These are phyloP conservation scores for Aspergillus sp. DNA, from an alignment of 2,329 filamentous ascomycete genomes.

Conservation along the genomic window DNA sequence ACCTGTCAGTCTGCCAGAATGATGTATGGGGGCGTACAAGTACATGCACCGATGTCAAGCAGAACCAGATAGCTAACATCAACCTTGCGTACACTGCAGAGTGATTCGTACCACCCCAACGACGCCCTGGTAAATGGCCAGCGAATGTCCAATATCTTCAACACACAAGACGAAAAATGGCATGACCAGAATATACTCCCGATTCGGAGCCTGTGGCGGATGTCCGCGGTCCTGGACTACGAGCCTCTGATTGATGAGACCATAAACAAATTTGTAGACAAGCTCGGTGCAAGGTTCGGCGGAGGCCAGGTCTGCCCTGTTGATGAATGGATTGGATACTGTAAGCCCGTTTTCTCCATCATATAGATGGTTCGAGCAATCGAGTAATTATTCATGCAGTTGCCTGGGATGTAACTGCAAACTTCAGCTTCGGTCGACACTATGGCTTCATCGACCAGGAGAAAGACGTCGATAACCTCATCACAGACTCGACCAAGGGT, in stretches of 20 bases:
- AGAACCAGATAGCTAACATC: background rate
- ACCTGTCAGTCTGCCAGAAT: too few relatives aligned
- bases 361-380: background rate
- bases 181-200: slow-evolving; percentile 25
- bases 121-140: slow-evolving; percentile 26
- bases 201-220: slow-evolving; percentile 24
- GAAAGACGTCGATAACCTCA: slow-evolving; percentile 10
- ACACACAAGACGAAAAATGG: slow-evolving; percentile 27
- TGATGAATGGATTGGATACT: slow-evolving; percentile 15
- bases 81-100: slow-evolving; percentile 13
- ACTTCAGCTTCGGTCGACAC: slow-evolving; percentile 18
- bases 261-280: slow-evolving; percentile 23
- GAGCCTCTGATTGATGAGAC: slow-evolving; percentile 29
- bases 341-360: background rate
- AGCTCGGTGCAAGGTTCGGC: slow-evolving; percentile 20
- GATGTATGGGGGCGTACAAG: too few relatives aligned
- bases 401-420: slow-evolving; percentile 12
- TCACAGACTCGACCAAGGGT: slow-evolving; percentile 10
- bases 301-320: slow-evolving; percentile 7
- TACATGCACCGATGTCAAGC: too few relatives aligned
- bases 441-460: slow-evolving; percentile 28
- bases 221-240: slow-evolving; percentile 28
- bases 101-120: slow-evolving; percentile 29
- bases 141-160: slow-evolving; percentile 28
- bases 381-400: background rate